Conservation (phyloP, 2,329 filamentous ascomycete genomes). For the Cylindrodendrum hubeiense region DNA sequence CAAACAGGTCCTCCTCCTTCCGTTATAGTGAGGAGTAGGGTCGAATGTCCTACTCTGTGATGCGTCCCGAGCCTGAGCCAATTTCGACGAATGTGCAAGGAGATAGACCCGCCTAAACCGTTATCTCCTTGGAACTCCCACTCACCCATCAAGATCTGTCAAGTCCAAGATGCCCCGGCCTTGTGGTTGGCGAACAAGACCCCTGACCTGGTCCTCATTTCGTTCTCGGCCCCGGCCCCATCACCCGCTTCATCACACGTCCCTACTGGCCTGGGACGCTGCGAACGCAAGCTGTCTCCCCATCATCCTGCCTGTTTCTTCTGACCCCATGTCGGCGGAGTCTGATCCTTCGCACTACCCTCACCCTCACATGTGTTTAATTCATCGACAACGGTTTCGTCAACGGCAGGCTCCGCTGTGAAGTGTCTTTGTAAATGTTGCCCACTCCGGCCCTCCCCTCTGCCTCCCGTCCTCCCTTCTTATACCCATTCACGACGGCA, state of each 20-base stretch:
- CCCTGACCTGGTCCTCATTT: slow-evolving; percentile 44
- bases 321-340: slow-evolving; percentile 41
- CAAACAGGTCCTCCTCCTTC: background rate
- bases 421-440: slow-evolving; percentile 33
- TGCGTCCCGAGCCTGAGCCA: background rate
- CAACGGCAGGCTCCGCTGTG: slow-evolving; percentile 41
- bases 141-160: slow-evolving; percentile 41
- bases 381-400: slow-evolving; percentile 42
- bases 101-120: slow-evolving; percentile 31
- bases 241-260: slow-evolving; percentile 46
- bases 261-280: slow-evolving; percentile 39
- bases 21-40: background rate
- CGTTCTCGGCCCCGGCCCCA: slow-evolving; percentile 45
- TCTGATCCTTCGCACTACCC: slow-evolving; percentile 44
- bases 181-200: slow-evolving; percentile 42
- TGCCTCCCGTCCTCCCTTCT: slow-evolving; percentile 8
- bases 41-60: background rate
- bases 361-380: slow-evolving; percentile 43
- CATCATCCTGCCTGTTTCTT: slow-evolving; percentile 41
- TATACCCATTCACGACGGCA: slow-evolving; percentile 18
- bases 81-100: slow-evolving; percentile 7
- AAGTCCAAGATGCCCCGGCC: slow-evolving; percentile 43
- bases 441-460: slow-evolving; percentile 9
- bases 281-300: slow-evolving; percentile 41
- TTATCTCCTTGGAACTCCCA: slow-evolving; percentile 37